phyloP scores from a whole-genome alignment of 176 grass and related monocot genomes.

The Hordeum vulgare region MorexV3_pseudomolecules_assembly NC_058524.1:596377120-596377619 shows the following conservation, averaged over 20 bases:
- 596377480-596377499: neutral
- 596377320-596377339: neutral
- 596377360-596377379: constrained; percentile 1
- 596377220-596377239: too few species aligned
- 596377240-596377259: too few species aligned
- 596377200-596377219: too few species aligned
- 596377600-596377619: neutral
- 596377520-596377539: neutral
- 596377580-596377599: neutral
- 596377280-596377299: too few species aligned
- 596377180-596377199: too few species aligned
- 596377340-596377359: neutral
- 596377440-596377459: neutral
- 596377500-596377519: neutral
- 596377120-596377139: too few species aligned
- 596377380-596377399: neutral
- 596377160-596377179: too few species aligned
- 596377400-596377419: neutral
- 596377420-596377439: neutral
- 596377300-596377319: too few species aligned
- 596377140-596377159: too few species aligned
- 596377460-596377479: neutral
- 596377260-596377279: too few species aligned
- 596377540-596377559: neutral
- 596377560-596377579: neutral